These are phyloP conservation scores for Saccharomycopsis babjevae DNA, from an alignment of 805 yeast genomes.

Conservation along the genomic window DNA sequence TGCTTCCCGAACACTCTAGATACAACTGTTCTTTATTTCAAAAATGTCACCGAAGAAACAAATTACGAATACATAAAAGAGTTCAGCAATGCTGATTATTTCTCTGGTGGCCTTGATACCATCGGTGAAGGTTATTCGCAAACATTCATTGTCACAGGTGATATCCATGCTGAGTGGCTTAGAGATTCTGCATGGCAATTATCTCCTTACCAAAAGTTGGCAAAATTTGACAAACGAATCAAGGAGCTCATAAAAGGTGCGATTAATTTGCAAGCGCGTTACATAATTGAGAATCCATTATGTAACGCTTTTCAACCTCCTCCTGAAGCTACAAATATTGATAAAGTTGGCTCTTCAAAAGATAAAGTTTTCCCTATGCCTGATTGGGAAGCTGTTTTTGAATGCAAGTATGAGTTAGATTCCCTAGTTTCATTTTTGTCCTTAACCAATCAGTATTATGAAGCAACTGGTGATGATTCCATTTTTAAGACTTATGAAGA, in stretches of 20 bases:
- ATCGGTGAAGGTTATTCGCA: conserved; percentile 30
- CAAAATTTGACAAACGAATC: conserved; percentile 40
- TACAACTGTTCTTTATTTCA: conserved; percentile 74
- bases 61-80: not conserved
- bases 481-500: conserved; percentile 28
- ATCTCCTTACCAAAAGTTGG: conserved; percentile 59
- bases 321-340: conserved; percentile 31
- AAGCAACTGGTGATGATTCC: conserved; percentile 39
- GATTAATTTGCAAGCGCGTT: conserved; percentile 65
- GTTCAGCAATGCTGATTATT: not conserved
- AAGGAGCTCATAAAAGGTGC: conserved; percentile 60
- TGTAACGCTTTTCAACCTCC: conserved; percentile 95
- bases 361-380: conserved; percentile 66
- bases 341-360: conserved; percentile 38
- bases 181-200: conserved; percentile 81
- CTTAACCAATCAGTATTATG: conserved; percentile 59
- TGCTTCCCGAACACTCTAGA: conserved; percentile 82
- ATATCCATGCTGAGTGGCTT: conserved; percentile 89
- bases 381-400: conserved; percentile 65
- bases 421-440: conserved; percentile 76
- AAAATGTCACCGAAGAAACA: not conserved
- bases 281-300: conserved; percentile 55
- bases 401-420: conserved; percentile 85
- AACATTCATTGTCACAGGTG: conserved; percentile 82
- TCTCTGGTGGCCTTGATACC: not conserved